A percentile compares a stretch with the other conserved stretches of the same genome.
These are phyloP conservation scores for Cryptosporidium parvum DNA, from an alignment of 169 alveolate genomes.

Conservation along the genomic window DNA sequence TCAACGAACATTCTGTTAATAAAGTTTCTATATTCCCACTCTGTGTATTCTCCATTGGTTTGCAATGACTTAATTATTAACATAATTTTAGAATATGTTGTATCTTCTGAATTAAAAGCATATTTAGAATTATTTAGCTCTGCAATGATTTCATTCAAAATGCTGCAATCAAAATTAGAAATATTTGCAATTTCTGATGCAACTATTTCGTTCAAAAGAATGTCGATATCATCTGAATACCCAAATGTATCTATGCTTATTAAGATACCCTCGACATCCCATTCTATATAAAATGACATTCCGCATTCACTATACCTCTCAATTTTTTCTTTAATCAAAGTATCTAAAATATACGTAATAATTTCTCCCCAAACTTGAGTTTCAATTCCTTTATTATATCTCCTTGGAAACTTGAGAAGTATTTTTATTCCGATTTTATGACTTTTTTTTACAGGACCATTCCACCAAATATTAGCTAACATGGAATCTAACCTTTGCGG, in stretches of 20 bases:
- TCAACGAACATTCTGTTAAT: not conserved
- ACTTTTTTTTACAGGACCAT: constrained; percentile 22
- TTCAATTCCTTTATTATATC: constrained; percentile 59
- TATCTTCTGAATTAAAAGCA: constrained; percentile 22
- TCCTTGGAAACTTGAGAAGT: constrained; percentile 62
- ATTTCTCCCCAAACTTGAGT: constrained; percentile 70
- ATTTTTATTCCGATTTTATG: constrained; percentile 41
- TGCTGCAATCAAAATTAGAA: constrained; percentile 8
- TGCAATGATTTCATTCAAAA: not conserved
- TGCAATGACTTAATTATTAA: constrained; percentile 22
- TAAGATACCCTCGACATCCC: constrained; percentile 48
- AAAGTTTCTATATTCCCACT: constrained; percentile 65
- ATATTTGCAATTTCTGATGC: constrained; percentile 17
- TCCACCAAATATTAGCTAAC: constrained; percentile 57
- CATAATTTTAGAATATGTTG: constrained; percentile 25
- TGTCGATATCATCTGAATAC: constrained; percentile 40
- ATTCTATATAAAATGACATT: constrained; percentile 1
- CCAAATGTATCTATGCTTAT: constrained; percentile 46
- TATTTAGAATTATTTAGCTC: constrained; percentile 1
- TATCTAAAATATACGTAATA: constrained; percentile 17
- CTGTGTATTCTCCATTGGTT: constrained; percentile 17
- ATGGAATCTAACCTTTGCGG: constrained; percentile 10
- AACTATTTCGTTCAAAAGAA: constrained; percentile 4
- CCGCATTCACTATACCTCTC: constrained; percentile 59
- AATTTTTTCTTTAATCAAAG: constrained; percentile 16